Evolutionary conservation across 1,139 yeast species (phyloP), one percentile per base, ranked within the genome.

Genomic region (Pichia sp.): DNA sequence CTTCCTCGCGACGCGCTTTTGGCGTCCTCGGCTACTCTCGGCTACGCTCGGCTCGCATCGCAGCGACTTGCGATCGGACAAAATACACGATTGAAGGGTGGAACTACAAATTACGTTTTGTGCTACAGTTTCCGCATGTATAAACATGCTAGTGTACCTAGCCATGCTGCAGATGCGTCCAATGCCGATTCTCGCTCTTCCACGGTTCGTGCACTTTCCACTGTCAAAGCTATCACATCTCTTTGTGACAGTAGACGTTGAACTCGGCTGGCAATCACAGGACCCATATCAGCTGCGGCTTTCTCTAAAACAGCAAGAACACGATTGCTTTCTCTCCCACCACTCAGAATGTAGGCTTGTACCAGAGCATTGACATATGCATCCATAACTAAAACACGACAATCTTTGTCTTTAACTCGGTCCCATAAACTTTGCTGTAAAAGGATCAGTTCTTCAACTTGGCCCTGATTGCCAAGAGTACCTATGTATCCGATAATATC

Each of bases 401-500:
- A 39, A 11, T 42, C 36, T 23, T 34, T 34, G 7, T 11, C 18
- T 8, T 19, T 14, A 15, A 28, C 11, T 5, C 36, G 20, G 6
- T 32, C 5, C 35, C 33, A 28, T 8, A 39, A 4, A 4, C 5
- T 4, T 8, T 35, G 10, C 6, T 32, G 15, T 10, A 44, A 12
- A 11, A 18, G 11, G 4, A 44, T 11, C 17, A 44, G 30, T 15
- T 41, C 45, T 4, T 22, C 28, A 7, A 31, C 14, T 4, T 36
- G 12, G 6, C 36, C 38, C 7, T 30, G 10, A n/a, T 36, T 32
- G 1, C 41, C 44, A 8, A 44, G 25, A 2, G 41, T 15, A 34
- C 43, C 36, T 11, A 41, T 34, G 17, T 38, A 44, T 3, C 40
- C 31, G 5, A 41, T 33, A 15, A 44, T n/a, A 24, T 41, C 42